Evolutionary conservation across 2,329 filamentous ascomycete genomes (phyloP).

Genomic region (Alternaria sp.): DNA sequence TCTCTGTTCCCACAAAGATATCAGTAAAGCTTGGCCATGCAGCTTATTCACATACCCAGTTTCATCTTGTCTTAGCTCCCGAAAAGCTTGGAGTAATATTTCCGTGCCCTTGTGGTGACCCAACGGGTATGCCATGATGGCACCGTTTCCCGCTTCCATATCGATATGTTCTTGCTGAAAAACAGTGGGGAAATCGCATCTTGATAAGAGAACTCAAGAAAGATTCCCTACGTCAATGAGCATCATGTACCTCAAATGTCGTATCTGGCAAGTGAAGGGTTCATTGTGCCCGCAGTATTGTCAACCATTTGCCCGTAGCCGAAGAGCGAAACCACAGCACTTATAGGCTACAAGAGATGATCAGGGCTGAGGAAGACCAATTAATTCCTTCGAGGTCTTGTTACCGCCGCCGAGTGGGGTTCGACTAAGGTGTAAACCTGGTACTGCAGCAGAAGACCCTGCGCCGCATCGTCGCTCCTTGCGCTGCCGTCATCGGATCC

Average conservation of each 20-base stretch:
- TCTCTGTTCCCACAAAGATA: not conserved
- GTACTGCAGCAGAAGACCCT: slow-evolving; percentile 7
- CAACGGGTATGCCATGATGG: not conserved
- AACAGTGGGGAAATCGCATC: not conserved
- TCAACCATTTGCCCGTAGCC: not conserved
- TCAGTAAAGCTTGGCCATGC: not conserved
- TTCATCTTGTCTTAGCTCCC: not conserved
- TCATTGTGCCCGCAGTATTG: not conserved
- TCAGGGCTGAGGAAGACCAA: not conserved
- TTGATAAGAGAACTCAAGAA: not conserved
- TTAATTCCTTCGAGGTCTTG: not conserved
- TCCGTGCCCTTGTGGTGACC: not conserved
- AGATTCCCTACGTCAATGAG: not conserved
- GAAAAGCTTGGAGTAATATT: slow-evolving; percentile 2
- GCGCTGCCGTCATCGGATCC: not conserved
- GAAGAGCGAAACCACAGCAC: not conserved
- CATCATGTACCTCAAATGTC: not conserved
- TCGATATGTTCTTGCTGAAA: not conserved
- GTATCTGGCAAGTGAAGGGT: not conserved
- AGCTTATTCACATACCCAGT: slow-evolving; percentile 4
- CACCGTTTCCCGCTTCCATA: slow-evolving; percentile 1
- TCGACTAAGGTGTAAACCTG: not conserved
- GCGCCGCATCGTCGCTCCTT: slow-evolving; percentile 7
- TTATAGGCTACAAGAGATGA: not conserved
- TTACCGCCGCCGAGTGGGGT: slow-evolving; percentile 8